Percentiles rank a stretch among this genome's conserved stretches.
These are phyloP conservation scores for Penicillium nordicum DNA, from an alignment of 2,329 filamentous ascomycete genomes.

Conservation along the genomic window DNA sequence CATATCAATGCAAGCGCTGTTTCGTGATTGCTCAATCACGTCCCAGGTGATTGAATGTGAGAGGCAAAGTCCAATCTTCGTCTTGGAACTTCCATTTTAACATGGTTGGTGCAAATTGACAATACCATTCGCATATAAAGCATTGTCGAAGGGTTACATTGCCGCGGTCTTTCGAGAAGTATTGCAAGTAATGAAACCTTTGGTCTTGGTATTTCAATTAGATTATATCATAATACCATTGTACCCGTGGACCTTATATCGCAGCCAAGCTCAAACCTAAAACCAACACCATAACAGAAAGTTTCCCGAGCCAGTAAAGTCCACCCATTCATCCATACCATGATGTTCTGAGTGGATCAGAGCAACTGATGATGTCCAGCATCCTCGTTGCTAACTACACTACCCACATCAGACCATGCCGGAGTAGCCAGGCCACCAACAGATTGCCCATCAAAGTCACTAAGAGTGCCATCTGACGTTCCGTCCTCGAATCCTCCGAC, in stretches of 20 bases:
- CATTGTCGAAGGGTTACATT: neutral
- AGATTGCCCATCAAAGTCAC: slow-evolving; percentile 35
- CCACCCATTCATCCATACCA: neutral
- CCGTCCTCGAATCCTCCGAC: slow-evolving; percentile 33
- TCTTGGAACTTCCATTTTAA: neutral
- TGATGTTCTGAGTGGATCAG: slow-evolving; percentile 6
- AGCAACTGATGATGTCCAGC: slow-evolving; percentile 25
- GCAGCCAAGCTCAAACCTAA: neutral
- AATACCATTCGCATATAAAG: neutral
- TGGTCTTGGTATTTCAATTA: neutral
- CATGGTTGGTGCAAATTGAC: neutral
- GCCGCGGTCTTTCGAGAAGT: neutral
- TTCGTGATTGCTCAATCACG: neutral
- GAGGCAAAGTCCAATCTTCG: neutral
- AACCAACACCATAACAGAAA: neutral
- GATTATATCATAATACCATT: neutral
- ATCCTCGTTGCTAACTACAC: slow-evolving; percentile 43
- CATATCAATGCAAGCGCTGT: neutral
- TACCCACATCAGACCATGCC: slow-evolving; percentile 45
- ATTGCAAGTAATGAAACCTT: neutral
- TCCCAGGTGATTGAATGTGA: neutral
- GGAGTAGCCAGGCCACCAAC: slow-evolving; percentile 37
- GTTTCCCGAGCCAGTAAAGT: neutral
- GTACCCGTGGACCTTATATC: neutral
- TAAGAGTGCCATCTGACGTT: slow-evolving; percentile 40